These are phyloP conservation scores for Metarhizium humberi DNA, from an alignment of 2,329 filamentous ascomycete species.

Conservation along the genomic window DNA sequence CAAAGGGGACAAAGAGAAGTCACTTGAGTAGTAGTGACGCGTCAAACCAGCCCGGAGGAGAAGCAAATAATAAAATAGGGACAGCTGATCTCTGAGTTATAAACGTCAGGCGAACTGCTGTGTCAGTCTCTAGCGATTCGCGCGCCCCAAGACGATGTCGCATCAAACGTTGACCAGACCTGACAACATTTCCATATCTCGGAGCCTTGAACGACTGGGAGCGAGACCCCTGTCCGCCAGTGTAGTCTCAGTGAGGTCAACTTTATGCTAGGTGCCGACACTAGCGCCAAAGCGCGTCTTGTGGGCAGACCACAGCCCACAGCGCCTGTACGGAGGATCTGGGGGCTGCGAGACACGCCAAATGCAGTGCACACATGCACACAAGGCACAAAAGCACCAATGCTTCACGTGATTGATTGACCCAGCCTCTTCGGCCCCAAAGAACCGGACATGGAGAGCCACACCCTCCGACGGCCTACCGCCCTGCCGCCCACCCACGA, in stretches of 20 bases:
- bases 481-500: neutral
- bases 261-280: neutral
- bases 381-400: neutral
- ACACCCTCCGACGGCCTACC: too few species aligned
- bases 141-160: neutral
- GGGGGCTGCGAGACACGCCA: too few species aligned
- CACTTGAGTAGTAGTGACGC: too few species aligned
- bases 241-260: neutral
- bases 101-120: neutral
- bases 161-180: neutral
- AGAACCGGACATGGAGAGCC: neutral
- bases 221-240: neutral
- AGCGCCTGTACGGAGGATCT: too few species aligned
- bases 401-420: neutral
- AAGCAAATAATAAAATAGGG: neutral
- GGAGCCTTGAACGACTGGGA: neutral
- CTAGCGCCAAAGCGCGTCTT: neutral
- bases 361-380: too few species aligned
- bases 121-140: neutral
- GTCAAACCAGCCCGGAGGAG: neutral
- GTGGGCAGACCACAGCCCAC: too few species aligned
- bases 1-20: neutral
- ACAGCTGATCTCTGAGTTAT: neutral
- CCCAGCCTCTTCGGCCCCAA: neutral
- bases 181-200: neutral